Evolutionary conservation across 2,329 filamentous ascomycete species (phyloP), one percentile per base, ranked within the genome.

Genomic region (Clarireedia paspali): DNA sequence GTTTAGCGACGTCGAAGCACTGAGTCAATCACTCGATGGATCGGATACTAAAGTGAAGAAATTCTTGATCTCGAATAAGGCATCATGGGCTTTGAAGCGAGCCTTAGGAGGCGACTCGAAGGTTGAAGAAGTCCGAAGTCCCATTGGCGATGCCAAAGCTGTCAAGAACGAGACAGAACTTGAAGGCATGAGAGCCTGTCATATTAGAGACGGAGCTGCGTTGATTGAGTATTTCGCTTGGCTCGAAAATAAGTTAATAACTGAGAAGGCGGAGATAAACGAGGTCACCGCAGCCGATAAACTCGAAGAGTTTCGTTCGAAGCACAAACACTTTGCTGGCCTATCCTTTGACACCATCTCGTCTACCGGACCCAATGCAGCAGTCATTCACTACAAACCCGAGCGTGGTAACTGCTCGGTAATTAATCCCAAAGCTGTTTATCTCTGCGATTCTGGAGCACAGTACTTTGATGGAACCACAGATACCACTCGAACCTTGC

Each of bases 291-390:
- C 83, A n/a, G 91, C 91, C 15, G 89, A 96, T 69, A 95, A 95
- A 73, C 79, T 99, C 2, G 90, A 96, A 70, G 78, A 82, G 59
- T 76, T 91, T 49, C 83, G 90, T 55, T 79, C 81, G 44, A 79
- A 80, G 66, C 77, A 84, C 55, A 73, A 91, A 57, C 77, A 88
- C 60, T 99, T 91, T 70, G 89, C 89, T 50, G 94, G 94, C 5
- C 78, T 97, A 15, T 96, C 91, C 0, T 99, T 99, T 67, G 85
- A 91, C 63, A 97, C 94, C 2, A 99, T 99, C 59, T 97, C 92
- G 0, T 95, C 91, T 0, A 96, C 91, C 0, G 94, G 94, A 2
- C 75, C 92, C 2, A 64, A 66, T 70, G 94, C 91, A 57, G 94
- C 94, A 5, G 82, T 99, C 12, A 99, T 99, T 57, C 94, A 99